These are phyloP conservation scores for Thermochaetoides thermophila DNA, from an alignment of 495 filamentous ascomycete genomes.

Conservation along the genomic window DNA sequence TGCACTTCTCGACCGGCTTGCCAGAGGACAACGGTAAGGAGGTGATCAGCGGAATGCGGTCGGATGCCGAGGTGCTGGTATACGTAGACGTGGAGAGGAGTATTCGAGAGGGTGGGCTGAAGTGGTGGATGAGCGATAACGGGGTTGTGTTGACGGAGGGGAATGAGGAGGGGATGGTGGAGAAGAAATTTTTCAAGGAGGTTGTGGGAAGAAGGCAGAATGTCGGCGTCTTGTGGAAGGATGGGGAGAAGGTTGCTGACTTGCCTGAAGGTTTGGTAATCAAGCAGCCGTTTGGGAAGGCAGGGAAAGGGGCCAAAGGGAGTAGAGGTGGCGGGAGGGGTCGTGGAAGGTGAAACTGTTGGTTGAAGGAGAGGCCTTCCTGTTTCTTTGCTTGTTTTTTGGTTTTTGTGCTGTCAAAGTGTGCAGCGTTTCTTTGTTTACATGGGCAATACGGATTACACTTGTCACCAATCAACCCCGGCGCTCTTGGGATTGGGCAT, in stretches of 20 bases:
- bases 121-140: slow-evolving; percentile 81
- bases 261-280: slow-evolving; percentile 31
- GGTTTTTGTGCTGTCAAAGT: no score
- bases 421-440: no score
- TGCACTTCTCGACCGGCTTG: slow-evolving; percentile 68
- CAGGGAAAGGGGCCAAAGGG: no score
- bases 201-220: slow-evolving; percentile 45
- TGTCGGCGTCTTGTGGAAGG: slow-evolving; percentile 50
- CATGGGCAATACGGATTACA: no score
- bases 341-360: no score
- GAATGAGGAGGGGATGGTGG: slow-evolving; percentile 29
- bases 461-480: no score
- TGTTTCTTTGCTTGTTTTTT: no score
- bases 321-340: no score
- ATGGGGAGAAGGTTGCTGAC: slow-evolving; percentile 44
- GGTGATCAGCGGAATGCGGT: slow-evolving; percentile 78
- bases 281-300: slow-evolving; percentile 33
- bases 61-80: slow-evolving; percentile 61
- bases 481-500: no score
- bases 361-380: no score
- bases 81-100: slow-evolving; percentile 61
- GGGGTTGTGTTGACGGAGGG: slow-evolving; percentile 50
- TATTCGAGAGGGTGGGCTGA: slow-evolving; percentile 45
- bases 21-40: slow-evolving; percentile 26
- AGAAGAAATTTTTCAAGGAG: slow-evolving; percentile 29